Evolutionary conservation across 2,329 filamentous ascomycete species (phyloP), one percentile per base, ranked within the genome.

Genomic region (Scopulariopsis brevicaulis): DNA sequence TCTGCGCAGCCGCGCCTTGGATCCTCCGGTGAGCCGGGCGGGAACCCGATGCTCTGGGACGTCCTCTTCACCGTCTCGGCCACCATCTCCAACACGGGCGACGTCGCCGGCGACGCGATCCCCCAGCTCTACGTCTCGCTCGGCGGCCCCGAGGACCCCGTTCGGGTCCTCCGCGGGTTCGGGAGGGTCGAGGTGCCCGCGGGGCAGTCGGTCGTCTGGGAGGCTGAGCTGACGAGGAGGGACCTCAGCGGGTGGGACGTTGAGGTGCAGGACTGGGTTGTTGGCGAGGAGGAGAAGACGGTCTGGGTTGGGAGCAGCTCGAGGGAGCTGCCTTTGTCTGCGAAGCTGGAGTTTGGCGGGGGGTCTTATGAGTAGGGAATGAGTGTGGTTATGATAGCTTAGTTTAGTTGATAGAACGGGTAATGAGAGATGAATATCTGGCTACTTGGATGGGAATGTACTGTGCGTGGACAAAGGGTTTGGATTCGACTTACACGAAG

Each of bases 211-310:
- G 77, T 74, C 3, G 81, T 77, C 1, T 95, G 94, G 75, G 77
- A 70, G 1, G 84, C 82, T 0, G 79, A 84, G 18, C 71, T 96
- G 58, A 91, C 85, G 6, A 81, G 92, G 46, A 84, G 90, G 59
- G 93, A 96, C 67, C 64, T 96, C 58, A 90, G 86, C 68, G 94
- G 91, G 74, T 96, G 93, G 92, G 89, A 96, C 64, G 75, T 81
- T 1, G 77, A 67, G 1, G 69, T 73, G n/a, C 92, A 96, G 77
- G 86, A 96, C 75, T 97, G 93, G 92, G 81, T 90, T 53, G 65
- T 83, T n/a, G 76, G 73, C 10, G 64, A 72, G 20, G 65, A 71
- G 53, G 66, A 74, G 59, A 84, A 84, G 75, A 81, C 69, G 58
- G 75, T 81, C 14, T 80, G 69, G 61, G 77, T 84, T 8, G 81